These are phyloP conservation scores for Eremochloa ophiuroides DNA, from an alignment of 176 grass and related monocot species.

Conservation along the genomic window DNA sequence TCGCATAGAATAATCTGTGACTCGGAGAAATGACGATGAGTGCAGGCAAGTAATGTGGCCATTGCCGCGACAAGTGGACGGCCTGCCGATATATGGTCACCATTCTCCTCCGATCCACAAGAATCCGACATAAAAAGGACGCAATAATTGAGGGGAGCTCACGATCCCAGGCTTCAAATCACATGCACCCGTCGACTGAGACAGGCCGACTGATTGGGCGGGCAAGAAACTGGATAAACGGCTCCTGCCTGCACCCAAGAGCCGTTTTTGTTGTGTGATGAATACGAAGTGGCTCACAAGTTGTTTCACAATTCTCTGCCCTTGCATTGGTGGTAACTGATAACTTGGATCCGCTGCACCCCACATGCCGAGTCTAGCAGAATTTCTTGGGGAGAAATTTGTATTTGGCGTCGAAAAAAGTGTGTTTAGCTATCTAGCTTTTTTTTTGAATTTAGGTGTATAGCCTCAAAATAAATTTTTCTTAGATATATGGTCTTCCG, in stretches of 20 bases:
- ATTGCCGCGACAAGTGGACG: background rate
- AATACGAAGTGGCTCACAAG: background rate
- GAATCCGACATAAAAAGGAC: background rate
- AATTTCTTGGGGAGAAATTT: no score
- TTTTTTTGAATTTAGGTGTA: no score
- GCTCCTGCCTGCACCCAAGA: background rate
- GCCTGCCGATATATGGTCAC: background rate
- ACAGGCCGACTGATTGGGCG: background rate
- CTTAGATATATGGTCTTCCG: no score
- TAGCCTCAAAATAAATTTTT: no score
- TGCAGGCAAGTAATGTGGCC: background rate
- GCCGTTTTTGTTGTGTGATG: background rate
- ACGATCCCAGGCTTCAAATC: constrained; percentile 38
- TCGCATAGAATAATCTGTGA: background rate
- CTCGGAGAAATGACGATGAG: constrained; percentile 32
- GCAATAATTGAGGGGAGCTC: constrained; percentile 20
- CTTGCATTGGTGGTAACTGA: background rate
- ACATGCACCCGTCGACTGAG: background rate
- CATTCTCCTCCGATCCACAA: background rate
- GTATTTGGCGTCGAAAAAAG: no score
- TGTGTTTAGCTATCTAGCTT: no score
- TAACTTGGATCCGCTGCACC: no score
- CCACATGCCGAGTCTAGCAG: no score
- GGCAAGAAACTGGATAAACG: constrained; percentile 1
- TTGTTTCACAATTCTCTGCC: background rate